Conservation (phyloP, 345 rosid genomes). For the Xanthoceras sorbifolium region DNA sequence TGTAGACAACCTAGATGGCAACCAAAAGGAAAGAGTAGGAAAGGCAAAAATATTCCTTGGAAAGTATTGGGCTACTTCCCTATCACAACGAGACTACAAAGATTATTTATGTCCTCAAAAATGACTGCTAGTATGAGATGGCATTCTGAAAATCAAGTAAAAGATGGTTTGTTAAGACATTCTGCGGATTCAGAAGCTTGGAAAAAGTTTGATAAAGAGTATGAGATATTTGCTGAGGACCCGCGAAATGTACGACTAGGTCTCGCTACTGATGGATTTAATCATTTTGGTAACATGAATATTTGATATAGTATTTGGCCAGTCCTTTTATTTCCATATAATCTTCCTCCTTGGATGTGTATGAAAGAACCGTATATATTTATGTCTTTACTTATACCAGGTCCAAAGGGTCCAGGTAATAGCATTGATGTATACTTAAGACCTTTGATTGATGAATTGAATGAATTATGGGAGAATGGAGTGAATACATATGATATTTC, state of each 20-base stretch:
- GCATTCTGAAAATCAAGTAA: neutral
- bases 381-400: slow-evolving; percentile 1
- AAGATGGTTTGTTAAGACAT: neutral
- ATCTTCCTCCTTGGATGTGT: no score
- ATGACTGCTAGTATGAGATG: slow-evolving; percentile 11
- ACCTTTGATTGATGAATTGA: neutral
- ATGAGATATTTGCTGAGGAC: neutral
- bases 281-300: neutral
- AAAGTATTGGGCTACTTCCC: slow-evolving; percentile 19
- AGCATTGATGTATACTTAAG: slow-evolving; percentile 5
- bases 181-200: neutral
- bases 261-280: neutral
- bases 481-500: slow-evolving; percentile 7
- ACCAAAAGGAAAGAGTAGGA: neutral
- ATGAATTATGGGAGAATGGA: slow-evolving; percentile 3
- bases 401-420: slow-evolving; percentile 1
- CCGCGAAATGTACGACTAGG: neutral
- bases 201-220: neutral
- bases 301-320: neutral
- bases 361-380: neutral
- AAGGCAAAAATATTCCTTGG: neutral
- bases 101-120: slow-evolving; percentile 15
- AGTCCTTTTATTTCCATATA: neutral
- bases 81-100: slow-evolving; percentile 3
- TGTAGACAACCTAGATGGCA: slow-evolving; percentile 13